A percentile compares a stretch with the other conserved stretches of the same genome.
These are phyloP conservation scores for Hypoxylon sp. DNA, from an alignment of 2,329 filamentous ascomycete genomes.

Conservation along the genomic window DNA sequence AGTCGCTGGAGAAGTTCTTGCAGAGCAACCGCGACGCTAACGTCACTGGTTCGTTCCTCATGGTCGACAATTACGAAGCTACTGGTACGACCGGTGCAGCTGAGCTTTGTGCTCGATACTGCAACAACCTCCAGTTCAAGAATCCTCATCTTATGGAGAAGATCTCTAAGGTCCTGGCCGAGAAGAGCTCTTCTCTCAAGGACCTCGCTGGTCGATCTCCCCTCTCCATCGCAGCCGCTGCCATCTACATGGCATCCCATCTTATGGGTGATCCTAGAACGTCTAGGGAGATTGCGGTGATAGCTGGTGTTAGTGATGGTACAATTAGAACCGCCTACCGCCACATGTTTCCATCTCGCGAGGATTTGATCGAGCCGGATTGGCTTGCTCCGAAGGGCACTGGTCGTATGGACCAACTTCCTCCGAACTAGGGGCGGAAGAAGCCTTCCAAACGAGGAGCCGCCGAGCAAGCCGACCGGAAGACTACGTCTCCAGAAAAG, in stretches of 20 bases:
- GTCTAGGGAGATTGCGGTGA: conserved; percentile 87
- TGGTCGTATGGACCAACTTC: conserved; percentile 79
- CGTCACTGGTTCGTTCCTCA: conserved; percentile 64
- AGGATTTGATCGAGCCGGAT: conserved; percentile 80
- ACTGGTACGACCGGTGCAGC: conserved; percentile 84
- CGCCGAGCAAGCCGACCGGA: neutral
- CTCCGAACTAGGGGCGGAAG: conserved; percentile 63
- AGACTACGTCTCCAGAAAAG: neutral
- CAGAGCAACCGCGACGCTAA: conserved; percentile 78
- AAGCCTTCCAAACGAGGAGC: neutral
- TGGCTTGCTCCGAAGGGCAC: conserved; percentile 78
- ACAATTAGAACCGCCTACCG: conserved; percentile 98
- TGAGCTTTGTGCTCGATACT: conserved; percentile 91
- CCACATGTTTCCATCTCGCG: conserved; percentile 81
- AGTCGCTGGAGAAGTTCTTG: conserved; percentile 90
- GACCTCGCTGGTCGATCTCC: conserved; percentile 93
- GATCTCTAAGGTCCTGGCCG: conserved; percentile 83
- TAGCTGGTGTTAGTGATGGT: conserved; percentile 93
- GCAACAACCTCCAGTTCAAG: conserved; percentile 83
- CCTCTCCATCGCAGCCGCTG: conserved; percentile 92
- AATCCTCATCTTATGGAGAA: conserved; percentile 81
- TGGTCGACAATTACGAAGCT: conserved; percentile 78
- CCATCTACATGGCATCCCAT: conserved; percentile 95
- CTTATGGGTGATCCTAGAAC: conserved; percentile 83
- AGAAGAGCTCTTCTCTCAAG: conserved; percentile 81